Conservation (phyloP, 2,329 filamentous ascomycete genomes). For the Sporothrix variecibatus region DNA sequence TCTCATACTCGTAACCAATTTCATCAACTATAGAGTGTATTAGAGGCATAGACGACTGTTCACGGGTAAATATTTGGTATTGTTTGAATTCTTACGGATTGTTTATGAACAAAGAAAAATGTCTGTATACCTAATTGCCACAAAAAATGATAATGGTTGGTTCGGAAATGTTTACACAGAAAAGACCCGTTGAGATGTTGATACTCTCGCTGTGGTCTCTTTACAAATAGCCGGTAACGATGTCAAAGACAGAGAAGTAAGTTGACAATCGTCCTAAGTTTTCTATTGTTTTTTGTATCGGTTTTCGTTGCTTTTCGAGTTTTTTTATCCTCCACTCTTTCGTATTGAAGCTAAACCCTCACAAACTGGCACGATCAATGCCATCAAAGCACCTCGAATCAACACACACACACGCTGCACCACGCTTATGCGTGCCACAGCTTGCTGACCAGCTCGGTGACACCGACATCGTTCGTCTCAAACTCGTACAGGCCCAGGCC, state of each 20-base stretch:
- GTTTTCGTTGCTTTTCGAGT: not conserved
- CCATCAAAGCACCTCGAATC: not conserved
- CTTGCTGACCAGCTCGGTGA: conserved; percentile 85
- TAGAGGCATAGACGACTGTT: not conserved
- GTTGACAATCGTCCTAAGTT: not conserved
- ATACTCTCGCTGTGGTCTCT: not conserved
- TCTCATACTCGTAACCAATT: not conserved
- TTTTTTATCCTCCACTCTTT: not conserved
- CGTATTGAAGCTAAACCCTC: not conserved
- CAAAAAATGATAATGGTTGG: not conserved
- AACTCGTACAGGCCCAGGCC: conserved; percentile 95
- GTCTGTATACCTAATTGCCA: conserved; percentile 13
- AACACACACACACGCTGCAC: not conserved
- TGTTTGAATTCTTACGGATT: not conserved
- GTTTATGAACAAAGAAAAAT: not conserved
- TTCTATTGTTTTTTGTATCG: conserved; percentile 1
- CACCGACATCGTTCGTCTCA: conserved; percentile 95
- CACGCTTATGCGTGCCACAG: conserved; percentile 75
- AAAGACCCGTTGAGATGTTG: not conserved
- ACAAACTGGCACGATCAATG: not conserved
- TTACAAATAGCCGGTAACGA: not conserved
- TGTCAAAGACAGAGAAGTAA: not conserved
- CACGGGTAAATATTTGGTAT: not conserved
- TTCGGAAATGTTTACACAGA: not conserved
- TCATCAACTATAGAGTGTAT: not conserved